Percentiles rank a stretch among this genome's conserved stretches.
phyloP scores from a whole-genome alignment of 2,329 filamentous ascomycete genomes.

The Colletotrichum musicola region DNA sequence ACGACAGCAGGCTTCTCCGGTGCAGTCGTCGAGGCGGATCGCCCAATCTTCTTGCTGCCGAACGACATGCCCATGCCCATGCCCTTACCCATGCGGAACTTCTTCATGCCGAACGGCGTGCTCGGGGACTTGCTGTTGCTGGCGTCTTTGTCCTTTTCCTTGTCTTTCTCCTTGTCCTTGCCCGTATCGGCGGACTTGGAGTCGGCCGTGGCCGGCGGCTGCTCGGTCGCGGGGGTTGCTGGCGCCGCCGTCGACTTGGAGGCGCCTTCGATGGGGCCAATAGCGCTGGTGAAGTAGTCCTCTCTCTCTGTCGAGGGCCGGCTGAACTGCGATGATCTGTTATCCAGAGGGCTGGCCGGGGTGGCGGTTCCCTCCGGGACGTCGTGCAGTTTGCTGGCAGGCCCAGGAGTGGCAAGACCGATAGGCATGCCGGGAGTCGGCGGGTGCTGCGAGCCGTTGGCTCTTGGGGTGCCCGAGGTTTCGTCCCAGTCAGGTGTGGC shows the following conservation, averaged over 20 bases:
- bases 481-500: conserved; percentile 52
- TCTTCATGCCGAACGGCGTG: conserved; percentile 80
- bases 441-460: conserved; percentile 72
- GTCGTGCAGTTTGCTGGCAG: conserved; percentile 56
- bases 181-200: conserved; percentile 49
- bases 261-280: conserved; percentile 61
- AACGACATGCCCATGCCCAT: conserved; percentile 78
- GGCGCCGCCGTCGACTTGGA: conserved; percentile 63
- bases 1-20: conserved; percentile 79
- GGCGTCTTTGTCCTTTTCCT: conserved; percentile 58
- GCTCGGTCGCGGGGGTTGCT: conserved; percentile 57
- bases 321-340: conserved; percentile 67
- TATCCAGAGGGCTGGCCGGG: conserved; percentile 64
- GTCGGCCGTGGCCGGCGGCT: conserved; percentile 60
- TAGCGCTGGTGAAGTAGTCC: conserved; percentile 83
- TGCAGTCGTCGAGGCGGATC: conserved; percentile 73
- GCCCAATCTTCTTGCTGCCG: conserved; percentile 85
- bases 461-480: conserved; percentile 64
- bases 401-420: conserved; percentile 77
- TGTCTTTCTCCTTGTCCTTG: conserved; percentile 63
- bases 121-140: conserved; percentile 68
- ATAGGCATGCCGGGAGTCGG: conserved; percentile 84
- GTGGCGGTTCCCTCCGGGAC: conserved; percentile 61
- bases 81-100: conserved; percentile 72
- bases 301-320: conserved; percentile 73